phyloP scores from a whole-genome alignment of 495 filamentous ascomycete genomes.

The Podospora tetraspora region DNA sequence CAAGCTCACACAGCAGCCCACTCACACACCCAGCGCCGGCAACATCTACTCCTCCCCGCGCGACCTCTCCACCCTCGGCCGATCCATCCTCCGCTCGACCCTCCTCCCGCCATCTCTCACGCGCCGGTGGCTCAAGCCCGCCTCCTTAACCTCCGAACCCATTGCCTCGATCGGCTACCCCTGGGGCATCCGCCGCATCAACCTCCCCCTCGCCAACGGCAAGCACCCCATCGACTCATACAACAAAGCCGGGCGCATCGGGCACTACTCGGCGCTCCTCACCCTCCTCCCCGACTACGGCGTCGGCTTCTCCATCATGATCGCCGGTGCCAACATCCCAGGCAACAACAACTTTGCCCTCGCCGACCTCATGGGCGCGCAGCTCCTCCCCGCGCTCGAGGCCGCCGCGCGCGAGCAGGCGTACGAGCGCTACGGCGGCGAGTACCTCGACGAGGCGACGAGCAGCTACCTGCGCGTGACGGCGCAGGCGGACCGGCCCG shows the following conservation, averaged over 20 bases:
- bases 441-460: slow-evolving; percentile 24
- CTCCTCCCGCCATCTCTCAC: slow-evolving; percentile 44
- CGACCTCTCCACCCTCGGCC: slow-evolving; percentile 51
- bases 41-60: slow-evolving; percentile 51
- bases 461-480: slow-evolving; percentile 34
- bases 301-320: slow-evolving; percentile 37
- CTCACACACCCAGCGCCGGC: slow-evolving; percentile 38
- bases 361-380: slow-evolving; percentile 39
- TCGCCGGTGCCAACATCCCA: slow-evolving; percentile 41
- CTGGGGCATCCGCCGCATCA: slow-evolving; percentile 51
- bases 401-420: slow-evolving; percentile 42
- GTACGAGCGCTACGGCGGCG: slow-evolving; percentile 36
- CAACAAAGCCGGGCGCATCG: slow-evolving; percentile 49
- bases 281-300: slow-evolving; percentile 50
- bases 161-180: slow-evolving; percentile 47
- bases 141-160: slow-evolving; percentile 43
- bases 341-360: slow-evolving; percentile 46
- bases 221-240: slow-evolving; percentile 47
- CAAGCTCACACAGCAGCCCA: neutral
- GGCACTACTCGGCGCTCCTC: slow-evolving; percentile 41
- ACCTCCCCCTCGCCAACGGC: slow-evolving; percentile 30
- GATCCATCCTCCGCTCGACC: slow-evolving; percentile 48
- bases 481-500: slow-evolving; percentile 37
- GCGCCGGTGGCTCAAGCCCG: slow-evolving; percentile 54
- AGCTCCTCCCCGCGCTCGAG: slow-evolving; percentile 42